phyloP scores from a whole-genome alignment of 805 yeast species.

The Spathaspora gorwiae region DNA sequence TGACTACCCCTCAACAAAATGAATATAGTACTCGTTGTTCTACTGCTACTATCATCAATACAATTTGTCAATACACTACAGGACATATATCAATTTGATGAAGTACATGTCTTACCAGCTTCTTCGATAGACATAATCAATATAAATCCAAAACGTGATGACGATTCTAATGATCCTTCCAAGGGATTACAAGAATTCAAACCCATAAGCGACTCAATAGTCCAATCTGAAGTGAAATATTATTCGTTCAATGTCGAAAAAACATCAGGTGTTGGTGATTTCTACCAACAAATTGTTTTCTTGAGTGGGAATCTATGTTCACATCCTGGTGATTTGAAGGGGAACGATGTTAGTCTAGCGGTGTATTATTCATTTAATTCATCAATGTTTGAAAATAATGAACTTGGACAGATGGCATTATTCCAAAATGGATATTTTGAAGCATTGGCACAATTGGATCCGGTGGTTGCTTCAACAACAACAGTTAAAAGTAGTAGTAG shows the following conservation, averaged over 20 bases:
- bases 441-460: conserved; percentile 34
- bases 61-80: too few relatives aligned
- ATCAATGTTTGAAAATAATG: conserved; percentile 25
- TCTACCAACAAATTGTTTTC: conserved; percentile 45
- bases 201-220: conserved; percentile 32
- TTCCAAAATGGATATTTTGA: conserved; percentile 36
- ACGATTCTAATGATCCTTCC: background rate
- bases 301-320: conserved; percentile 49
- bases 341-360: conserved; percentile 24
- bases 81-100: too few relatives aligned
- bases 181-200: conserved; percentile 30
- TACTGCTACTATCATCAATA: too few relatives aligned
- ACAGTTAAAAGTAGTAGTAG: background rate
- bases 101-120: too few relatives aligned
- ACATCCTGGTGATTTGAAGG: conserved; percentile 22
- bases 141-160: background rate
- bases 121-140: too few relatives aligned
- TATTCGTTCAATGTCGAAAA: conserved; percentile 44
- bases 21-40: too few relatives aligned
- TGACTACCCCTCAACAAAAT: too few relatives aligned
- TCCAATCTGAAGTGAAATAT: conserved; percentile 35
- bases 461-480: background rate
- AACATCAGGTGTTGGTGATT: conserved; percentile 40
- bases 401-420: conserved; percentile 22
- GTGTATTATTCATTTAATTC: conserved; percentile 38